These are phyloP conservation scores for Colletotrichum cordylinicola DNA, from an alignment of 2,329 filamentous ascomycete genomes.

Conservation along the genomic window DNA sequence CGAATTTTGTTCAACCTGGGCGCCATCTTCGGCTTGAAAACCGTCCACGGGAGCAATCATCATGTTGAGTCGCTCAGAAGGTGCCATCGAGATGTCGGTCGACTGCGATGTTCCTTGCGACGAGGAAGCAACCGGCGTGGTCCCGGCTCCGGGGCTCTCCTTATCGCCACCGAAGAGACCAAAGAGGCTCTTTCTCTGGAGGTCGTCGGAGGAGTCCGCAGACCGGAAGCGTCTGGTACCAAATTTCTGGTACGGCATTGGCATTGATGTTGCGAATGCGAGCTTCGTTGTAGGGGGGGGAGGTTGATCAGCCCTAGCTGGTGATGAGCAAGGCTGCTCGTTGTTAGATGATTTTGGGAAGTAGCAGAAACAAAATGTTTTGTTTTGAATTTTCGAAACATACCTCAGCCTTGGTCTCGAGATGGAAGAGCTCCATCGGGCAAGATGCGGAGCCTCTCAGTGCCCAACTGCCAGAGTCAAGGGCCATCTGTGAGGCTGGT, in stretches of 20 bases:
- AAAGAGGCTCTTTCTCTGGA: not conserved
- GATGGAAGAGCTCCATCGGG: not conserved
- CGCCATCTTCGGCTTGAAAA: not conserved
- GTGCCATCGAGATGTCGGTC: not conserved
- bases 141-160: not conserved
- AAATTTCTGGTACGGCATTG: not conserved
- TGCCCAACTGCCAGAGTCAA: not conserved
- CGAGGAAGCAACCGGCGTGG: not conserved
- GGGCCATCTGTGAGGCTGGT: not conserved
- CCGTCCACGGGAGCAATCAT: not conserved
- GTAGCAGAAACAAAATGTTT: not conserved
- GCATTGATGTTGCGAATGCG: not conserved
- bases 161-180: not conserved
- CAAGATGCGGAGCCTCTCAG: not conserved
- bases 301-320: not conserved
- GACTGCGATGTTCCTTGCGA: not conserved
- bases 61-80: not conserved
- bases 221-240: not conserved
- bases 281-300: not conserved
- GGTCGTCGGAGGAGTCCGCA: not conserved
- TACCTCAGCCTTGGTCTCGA: not conserved
- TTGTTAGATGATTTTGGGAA: not conserved
- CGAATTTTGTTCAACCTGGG: not conserved
- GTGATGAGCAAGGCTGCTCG: not conserved
- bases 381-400: not conserved